phyloP scores from a whole-genome alignment of 805 yeast species.

The Kluyveromyces nonfermentans region DNA sequence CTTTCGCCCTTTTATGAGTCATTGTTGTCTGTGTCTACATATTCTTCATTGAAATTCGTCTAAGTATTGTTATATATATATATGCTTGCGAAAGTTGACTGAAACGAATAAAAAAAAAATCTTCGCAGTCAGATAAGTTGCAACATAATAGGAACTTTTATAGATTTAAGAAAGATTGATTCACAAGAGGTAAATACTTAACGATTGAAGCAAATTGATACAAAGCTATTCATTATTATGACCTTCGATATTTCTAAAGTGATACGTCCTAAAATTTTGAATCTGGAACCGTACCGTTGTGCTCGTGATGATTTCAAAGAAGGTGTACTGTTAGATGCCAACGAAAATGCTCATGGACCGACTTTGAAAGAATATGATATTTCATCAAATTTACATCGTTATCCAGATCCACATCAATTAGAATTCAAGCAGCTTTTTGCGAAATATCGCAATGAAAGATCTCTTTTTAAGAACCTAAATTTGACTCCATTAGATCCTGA shows the following conservation, averaged over 20 bases:
- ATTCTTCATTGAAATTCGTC: too few species aligned
- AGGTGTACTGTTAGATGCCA: constrained; percentile 88
- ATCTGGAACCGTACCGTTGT: constrained; percentile 86
- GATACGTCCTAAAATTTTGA: constrained; percentile 76
- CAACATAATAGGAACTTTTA: too few species aligned
- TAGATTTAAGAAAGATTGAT: too few species aligned
- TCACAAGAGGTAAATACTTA: neutral
- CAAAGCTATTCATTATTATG: constrained; percentile 11
- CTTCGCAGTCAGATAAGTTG: too few species aligned
- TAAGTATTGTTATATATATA: too few species aligned
- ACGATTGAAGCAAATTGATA: too few species aligned
- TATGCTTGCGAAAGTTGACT: too few species aligned
- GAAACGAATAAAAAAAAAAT: too few species aligned
- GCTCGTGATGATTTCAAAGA: constrained; percentile 92
- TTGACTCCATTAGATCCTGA: constrained; percentile 38
- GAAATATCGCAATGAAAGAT: constrained; percentile 50
- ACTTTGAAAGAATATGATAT: constrained; percentile 40
- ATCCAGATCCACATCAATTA: constrained; percentile 94
- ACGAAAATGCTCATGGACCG: constrained; percentile 92
- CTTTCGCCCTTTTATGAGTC: neutral
- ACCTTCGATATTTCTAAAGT: constrained; percentile 29
- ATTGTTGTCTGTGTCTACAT: neutral
- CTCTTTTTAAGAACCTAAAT: constrained; percentile 13
- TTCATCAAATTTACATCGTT: constrained; percentile 69
- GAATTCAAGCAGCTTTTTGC: constrained; percentile 65